Evolutionary conservation across 352 stramenopile species (phyloP), one percentile per base, ranked within the genome.

Genomic region (Aphanomyces astaci): DNA sequence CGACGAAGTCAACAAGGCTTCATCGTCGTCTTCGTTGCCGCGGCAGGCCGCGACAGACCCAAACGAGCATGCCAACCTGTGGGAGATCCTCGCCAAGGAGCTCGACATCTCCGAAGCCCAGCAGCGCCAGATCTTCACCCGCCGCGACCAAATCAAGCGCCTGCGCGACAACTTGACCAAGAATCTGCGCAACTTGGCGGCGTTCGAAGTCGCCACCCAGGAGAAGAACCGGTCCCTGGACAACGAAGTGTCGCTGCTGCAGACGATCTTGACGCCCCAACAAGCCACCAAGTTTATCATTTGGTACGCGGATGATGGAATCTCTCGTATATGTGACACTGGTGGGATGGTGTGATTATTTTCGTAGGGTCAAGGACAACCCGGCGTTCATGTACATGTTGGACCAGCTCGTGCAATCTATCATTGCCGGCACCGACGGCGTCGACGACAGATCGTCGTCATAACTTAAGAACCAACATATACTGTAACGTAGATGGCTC

Each of bases 341-440:
- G 11, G 10, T 63, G 32, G 10, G 19, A 30, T 49, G 25, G 15
- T 22, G 25, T 27, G n/a, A 51, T n/a, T 15, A 22, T 51, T 43
- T 7, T 25, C 10, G 27, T 55, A 65, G 56, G 56, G 84, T 92
- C 17, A 92, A 92, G 64, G 81, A 92, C 48, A 92, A 92, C 45
- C 84, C 81, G 56, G 84, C 84, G 22, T 90, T 92, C 66, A 92
- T 92, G 84, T 92, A 92, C 69, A 92, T 92, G 84, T 74, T 92
- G 51, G 82, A 92, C 73, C 88, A 88, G 63, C 70, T 92, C 28
- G 82, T 90, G 52, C 80, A 90, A 71, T 87, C 80, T 11, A 89
- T 68, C 51, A 68, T 68, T 22, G 19, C 25, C 32, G 62, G 62
- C 62, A 68, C 62, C 19, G 62, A 68, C 51, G 43, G 59, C 31